Evolutionary conservation across 2,329 filamentous ascomycete species (phyloP), one percentile per base, ranked within the genome.

Genomic region (Gremmenia infestans): DNA sequence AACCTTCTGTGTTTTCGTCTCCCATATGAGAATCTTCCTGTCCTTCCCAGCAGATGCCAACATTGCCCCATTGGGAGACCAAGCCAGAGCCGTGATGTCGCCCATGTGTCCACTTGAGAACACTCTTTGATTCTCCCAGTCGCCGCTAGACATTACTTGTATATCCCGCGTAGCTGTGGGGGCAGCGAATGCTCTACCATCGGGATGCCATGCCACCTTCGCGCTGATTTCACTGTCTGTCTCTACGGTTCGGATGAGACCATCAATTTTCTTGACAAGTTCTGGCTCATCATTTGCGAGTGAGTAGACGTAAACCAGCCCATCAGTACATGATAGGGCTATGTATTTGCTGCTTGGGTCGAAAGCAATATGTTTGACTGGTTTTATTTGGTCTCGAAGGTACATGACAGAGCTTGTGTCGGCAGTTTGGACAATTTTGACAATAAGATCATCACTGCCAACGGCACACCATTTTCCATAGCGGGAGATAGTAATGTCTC

Each of bases 61-160:
- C 66, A 99, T 78, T 1, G 92, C 89, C 40, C 94, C 94, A 68
- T 99, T 99, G 1, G 91, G 91, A 14, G 93, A 96, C 94, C 94
- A 99, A 37, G 89, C 85, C 37, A 95, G 74, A 2, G 92, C 88
- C 0, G 91, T 96, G 56, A 99, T 87, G 63, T 95, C 89, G 17
- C 86, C 87, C 43, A 85, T 84, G 68, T 97, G 94, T 0, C 88
- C 91, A 32, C 86, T 85, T 7, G 84, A 76, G 69, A 99, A 99
- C 0, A 77, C 74, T 58, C 88, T 82, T 71, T 97, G 91, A 63
- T 88, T 87, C 69, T 91, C 89, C 89, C 93, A 97, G 70, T 97
- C 91, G 52, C 83, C 85, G 59, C 86, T 85, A n/a, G 93, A 96
- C 54, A 97, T 81, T 40, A 97, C 82, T 67, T 95, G 88, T 28